phyloP scores from a whole-genome alignment of 805 yeast genomes.

The Pichia occidentalis region DNA sequence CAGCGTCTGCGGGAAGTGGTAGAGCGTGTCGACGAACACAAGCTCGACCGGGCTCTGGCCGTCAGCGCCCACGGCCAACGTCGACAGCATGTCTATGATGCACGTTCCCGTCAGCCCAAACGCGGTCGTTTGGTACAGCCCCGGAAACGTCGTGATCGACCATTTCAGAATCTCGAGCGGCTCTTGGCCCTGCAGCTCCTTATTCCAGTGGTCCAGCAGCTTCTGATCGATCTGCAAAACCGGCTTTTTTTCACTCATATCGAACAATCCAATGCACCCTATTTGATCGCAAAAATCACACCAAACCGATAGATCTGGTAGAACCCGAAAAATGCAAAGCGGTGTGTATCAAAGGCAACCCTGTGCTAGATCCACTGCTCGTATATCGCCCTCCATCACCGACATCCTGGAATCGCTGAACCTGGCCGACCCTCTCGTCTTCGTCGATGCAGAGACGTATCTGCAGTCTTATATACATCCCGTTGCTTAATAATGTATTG shows the following conservation, averaged over 20 bases:
- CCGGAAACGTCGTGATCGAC: conserved; percentile 79
- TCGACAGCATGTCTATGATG: conserved; percentile 74
- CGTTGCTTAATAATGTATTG: too few relatives aligned
- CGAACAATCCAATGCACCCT: too few relatives aligned
- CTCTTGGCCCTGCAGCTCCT: conserved; percentile 43
- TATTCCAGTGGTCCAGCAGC: conserved; percentile 63
- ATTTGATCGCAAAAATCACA: too few relatives aligned
- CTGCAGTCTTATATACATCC: too few relatives aligned
- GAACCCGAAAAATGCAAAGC: too few relatives aligned
- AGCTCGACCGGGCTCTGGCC: conserved; percentile 50
- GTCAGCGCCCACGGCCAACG: conserved; percentile 28
- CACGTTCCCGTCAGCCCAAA: conserved; percentile 91
- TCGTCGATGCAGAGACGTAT: too few relatives aligned
- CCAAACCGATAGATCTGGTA: too few relatives aligned
- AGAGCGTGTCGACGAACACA: conserved; percentile 82
- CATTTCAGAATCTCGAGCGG: conserved; percentile 76
- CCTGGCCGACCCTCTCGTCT: too few relatives aligned
- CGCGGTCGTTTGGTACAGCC: conserved; percentile 85
- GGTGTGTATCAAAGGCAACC: too few relatives aligned
- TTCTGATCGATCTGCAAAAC: conserved; percentile 16
- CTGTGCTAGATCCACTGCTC: too few relatives aligned
- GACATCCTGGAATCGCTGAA: too few relatives aligned
- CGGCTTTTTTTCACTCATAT: conserved; percentile 13
- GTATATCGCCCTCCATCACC: too few relatives aligned
- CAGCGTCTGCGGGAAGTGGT: conserved; percentile 92